These are phyloP conservation scores for Sporisorium reilianum DNA, from an alignment of 1,284 basidiomycete genomes.

Conservation along the genomic window DNA sequence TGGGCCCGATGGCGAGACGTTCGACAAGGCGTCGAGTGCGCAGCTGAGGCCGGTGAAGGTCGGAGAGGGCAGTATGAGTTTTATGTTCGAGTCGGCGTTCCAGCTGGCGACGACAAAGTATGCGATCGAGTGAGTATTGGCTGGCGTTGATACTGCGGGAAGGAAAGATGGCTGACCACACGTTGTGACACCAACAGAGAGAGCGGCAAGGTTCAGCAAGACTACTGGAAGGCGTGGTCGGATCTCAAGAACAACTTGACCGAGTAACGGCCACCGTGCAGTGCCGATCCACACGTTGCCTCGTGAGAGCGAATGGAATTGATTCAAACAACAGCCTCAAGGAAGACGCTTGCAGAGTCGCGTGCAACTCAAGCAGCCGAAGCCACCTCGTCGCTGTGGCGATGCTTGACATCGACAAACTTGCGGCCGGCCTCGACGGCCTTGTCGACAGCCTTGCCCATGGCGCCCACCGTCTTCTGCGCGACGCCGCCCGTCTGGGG, in stretches of 20 bases:
- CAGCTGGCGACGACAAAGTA: constrained; percentile 60
- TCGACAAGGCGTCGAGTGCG: constrained; percentile 41
- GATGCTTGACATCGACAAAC: constrained; percentile 40
- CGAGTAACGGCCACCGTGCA: neutral
- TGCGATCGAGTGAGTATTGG: constrained; percentile 33
- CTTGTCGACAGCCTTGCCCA: constrained; percentile 30
- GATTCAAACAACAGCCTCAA: constrained; percentile 1
- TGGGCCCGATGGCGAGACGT: constrained; percentile 58
- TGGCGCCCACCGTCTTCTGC: constrained; percentile 48
- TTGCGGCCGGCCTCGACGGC: constrained; percentile 19
- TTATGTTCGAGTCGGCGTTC: constrained; percentile 64
- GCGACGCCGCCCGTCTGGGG: constrained; percentile 57
- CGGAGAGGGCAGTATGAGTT: constrained; percentile 55
- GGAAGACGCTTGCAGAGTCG: neutral
- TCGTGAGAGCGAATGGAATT: neutral
- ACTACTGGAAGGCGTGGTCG: constrained; percentile 54
- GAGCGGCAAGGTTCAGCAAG: constrained; percentile 58
- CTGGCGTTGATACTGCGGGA: neutral
- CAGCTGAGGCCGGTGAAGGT: constrained; percentile 50
- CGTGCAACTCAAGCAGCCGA: neutral
- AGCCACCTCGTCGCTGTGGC: constrained; percentile 25
- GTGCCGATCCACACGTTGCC: too few species aligned
- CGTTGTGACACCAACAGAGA: constrained; percentile 18
- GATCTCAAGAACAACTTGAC: constrained; percentile 36
- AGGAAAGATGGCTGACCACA: neutral